These are phyloP conservation scores for Debaryomyces hansenii DNA, from an alignment of 805 yeast species.

Conservation along the genomic window DNA sequence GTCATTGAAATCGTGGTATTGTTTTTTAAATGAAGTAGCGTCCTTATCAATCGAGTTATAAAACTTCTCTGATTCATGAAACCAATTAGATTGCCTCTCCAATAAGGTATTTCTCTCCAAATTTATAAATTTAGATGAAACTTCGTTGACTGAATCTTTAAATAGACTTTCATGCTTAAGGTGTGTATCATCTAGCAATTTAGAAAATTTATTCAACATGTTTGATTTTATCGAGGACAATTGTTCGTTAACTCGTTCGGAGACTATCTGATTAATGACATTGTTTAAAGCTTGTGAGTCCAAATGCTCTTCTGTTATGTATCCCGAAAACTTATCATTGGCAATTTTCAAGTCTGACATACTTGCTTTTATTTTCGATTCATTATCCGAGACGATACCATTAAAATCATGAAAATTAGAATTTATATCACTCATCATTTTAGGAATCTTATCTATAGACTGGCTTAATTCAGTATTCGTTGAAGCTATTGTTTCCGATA, in stretches of 20 bases:
- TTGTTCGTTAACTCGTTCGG: slow-evolving; percentile 5
- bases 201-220: slow-evolving; percentile 2
- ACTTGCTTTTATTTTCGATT: slow-evolving; percentile 4
- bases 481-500: neutral
- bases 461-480: neutral
- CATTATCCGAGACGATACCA: neutral
- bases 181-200: slow-evolving; percentile 4
- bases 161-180: slow-evolving; percentile 6
- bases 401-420: neutral
- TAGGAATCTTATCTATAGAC: slow-evolving; percentile 1
- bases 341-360: slow-evolving; percentile 11
- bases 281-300: neutral
- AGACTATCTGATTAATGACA: neutral
- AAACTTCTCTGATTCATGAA: slow-evolving; percentile 9
- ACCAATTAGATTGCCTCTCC: slow-evolving; percentile 11
- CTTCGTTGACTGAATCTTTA: slow-evolving; percentile 7
- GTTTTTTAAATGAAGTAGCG: neutral
- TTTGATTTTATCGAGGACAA: neutral
- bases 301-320: slow-evolving; percentile 15
- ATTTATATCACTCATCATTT: neutral
- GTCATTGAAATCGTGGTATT: neutral
- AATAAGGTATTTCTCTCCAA: slow-evolving; percentile 5
- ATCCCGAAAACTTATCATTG: slow-evolving; percentile 14
- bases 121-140: slow-evolving; percentile 7
- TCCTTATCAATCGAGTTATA: slow-evolving; percentile 7